Conservation (phyloP, 495 filamentous ascomycete genomes). For the Penicillium soppii region DNA sequence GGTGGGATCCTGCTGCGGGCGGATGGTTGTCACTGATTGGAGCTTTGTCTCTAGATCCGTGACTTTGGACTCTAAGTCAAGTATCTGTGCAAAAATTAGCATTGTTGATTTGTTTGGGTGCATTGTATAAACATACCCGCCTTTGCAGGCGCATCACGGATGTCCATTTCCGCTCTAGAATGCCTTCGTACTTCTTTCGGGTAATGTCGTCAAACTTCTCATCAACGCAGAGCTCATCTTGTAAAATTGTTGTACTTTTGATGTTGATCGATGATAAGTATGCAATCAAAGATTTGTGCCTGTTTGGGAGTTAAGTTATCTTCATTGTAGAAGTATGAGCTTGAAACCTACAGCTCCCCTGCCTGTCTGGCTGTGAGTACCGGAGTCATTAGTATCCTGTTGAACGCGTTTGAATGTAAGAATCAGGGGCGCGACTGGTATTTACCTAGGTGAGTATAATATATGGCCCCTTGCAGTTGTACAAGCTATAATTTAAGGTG, state of each 20-base stretch:
- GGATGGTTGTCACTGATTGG: constrained; percentile 73
- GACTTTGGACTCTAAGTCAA: constrained; percentile 79
- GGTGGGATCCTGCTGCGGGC: constrained; percentile 72
- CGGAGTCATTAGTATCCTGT: neutral
- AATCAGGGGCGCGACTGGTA: neutral
- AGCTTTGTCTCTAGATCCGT: constrained; percentile 71
- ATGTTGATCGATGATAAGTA: constrained; percentile 73
- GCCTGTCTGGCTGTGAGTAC: constrained; percentile 68
- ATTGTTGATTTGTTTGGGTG: neutral
- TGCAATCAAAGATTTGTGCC: constrained; percentile 77
- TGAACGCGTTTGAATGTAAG: neutral
- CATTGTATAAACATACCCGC: constrained; percentile 59
- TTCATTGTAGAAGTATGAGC: neutral
- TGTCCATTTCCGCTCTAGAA: constrained; percentile 95
- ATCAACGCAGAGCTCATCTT: constrained; percentile 53
- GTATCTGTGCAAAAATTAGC: constrained; percentile 63
- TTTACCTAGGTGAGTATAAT: neutral
- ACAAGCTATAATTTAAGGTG: neutral
- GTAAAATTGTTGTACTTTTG: constrained; percentile 61
- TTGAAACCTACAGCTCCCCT: constrained; percentile 71
- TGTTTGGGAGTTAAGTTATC: constrained; percentile 45
- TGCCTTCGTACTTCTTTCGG: constrained; percentile 81
- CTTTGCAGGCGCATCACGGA: constrained; percentile 86
- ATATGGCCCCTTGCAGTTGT: neutral
- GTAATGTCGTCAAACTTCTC: constrained; percentile 70